Evolutionary conservation across 495 filamentous ascomycete species (phyloP), one percentile per base, ranked within the genome.

Genomic region (Cryomyces minteri): DNA sequence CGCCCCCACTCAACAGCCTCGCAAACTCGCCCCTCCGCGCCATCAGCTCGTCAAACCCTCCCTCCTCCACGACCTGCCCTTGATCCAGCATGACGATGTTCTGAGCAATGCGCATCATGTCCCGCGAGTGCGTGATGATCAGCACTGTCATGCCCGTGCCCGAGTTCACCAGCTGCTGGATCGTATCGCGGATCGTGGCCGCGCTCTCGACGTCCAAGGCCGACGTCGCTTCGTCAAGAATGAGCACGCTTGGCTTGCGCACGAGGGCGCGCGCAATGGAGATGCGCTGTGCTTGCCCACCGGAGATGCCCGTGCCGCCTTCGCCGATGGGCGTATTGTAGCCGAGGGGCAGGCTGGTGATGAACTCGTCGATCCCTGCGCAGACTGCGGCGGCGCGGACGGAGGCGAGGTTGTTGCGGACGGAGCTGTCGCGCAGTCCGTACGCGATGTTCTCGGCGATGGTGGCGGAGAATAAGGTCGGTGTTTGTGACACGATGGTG

Each of bases 141-240:
- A 94, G 59, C 5, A 80, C 69, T 5, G 71, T 69, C 55, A 77
- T 67, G 5, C 18, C 65, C 63, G 37, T 45, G 18, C 10, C 42
- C 34, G 5, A 44, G 5, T 50, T 47, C 34, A 80, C 64, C 25
- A 87, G 53, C 6, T 55, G 51, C 30, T 58, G 50, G 18, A 96
- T 67, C 4, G 79, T 77, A 25, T 69, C 58, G n/a, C 78, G 65
- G 10, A 98, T 71, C 5, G 70, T 62, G 32, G 67, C 71, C 1
- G 83, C 80, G n/a, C 68, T 77, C 48, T 76, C 71, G 0, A 67
- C 67, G 56, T 98, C 90, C 9, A 98, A 61, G 32, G 76, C 77
- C 30, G 76, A 82, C 0, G 90, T 96, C 4, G 88, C 81, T 58
- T 96, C 90, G 48, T 98, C 90, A 9, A 96, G 59, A 0, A 98